Base-by-base conservation (phyloP, 306 rosid genomes). In the Cucurbita maxima region DNA sequence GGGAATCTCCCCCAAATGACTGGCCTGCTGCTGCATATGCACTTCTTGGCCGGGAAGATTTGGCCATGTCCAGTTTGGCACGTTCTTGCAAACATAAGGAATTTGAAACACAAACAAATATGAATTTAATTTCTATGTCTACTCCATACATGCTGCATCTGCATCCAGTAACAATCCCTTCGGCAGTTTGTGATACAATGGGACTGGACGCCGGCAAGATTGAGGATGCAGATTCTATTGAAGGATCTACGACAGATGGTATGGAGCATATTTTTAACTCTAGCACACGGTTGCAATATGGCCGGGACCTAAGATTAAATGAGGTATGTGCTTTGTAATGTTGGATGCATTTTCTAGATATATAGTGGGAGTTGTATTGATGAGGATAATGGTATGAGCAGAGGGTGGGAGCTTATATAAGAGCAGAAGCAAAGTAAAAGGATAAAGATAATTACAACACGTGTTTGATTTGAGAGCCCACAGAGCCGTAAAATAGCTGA, bases 251-350 rank as follows among this genome's bases (percentile, higher is more conserved):
- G 83, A 82, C 84, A 38, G 97, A 93, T 85, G 98, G 98, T 72
- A 93, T 93, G 98, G 98, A 93, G 77, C 98, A 93, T 82, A 93
- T 93, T 68, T 93, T 93, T 82, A 93, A 89, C 90, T 87, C 97
- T 60, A 90, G 97, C 89, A 93, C 98, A 63, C 98, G 90, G 80
- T 81, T 93, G 87, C 97, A 88, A 15, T 93, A 90, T 85, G 98
- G 98, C 61, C 88, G 88, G 76, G 98, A 93, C 87, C 87, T 93
- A 79, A 87, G 97, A 71, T 83, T 93, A 85, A 93, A 93, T 71
- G 98, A 93, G 98, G 98, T 93, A 57, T 78, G 82, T 78, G 80
- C 74, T 79, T 61, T 79, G 75, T 48, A 30, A 18, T 43, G 57
- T 40, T 38, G 57, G 53, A 78, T 62, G 25, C 71, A 43, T 74